phyloP scores from a whole-genome alignment of 2,329 filamentous ascomycete species.

The Monilinia laxa region DNA sequence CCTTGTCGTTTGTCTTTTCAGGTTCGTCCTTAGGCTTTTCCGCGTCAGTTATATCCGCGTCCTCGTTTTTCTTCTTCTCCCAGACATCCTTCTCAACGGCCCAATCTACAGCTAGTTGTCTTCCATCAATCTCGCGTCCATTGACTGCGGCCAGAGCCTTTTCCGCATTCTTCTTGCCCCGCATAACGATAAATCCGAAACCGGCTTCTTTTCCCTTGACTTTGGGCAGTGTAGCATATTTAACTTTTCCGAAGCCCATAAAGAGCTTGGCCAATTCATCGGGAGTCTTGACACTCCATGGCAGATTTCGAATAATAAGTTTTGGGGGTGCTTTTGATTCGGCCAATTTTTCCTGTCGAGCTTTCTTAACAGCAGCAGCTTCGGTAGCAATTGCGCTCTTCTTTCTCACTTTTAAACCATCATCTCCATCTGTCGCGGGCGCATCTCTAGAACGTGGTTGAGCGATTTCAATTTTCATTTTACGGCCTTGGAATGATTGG shows the following conservation, averaged over 20 bases:
- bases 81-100: constrained; percentile 89
- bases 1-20: constrained; percentile 35
- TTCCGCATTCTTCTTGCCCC: constrained; percentile 87
- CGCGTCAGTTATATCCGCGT: constrained; percentile 42
- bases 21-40: constrained; percentile 39
- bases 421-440: constrained; percentile 47
- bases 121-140: constrained; percentile 84
- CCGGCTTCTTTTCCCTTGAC: constrained; percentile 69
- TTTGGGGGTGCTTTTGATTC: constrained; percentile 65
- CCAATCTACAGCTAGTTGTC: constrained; percentile 92
- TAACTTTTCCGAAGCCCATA: constrained; percentile 86
- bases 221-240: constrained; percentile 80
- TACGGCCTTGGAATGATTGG: constrained; percentile 72
- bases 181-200: constrained; percentile 89
- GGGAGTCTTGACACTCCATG: constrained; percentile 89
- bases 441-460: constrained; percentile 76
- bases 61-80: constrained; percentile 55
- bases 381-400: constrained; percentile 41
- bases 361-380: constrained; percentile 48
- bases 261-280: constrained; percentile 81
- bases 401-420: constrained; percentile 36
- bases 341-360: constrained; percentile 60
- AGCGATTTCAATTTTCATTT: constrained; percentile 83
- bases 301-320: constrained; percentile 87
- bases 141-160: constrained; percentile 82